Evolutionary conservation across 1,139 yeast species (phyloP).

Genomic region (Hyphopichia burtonii): DNA sequence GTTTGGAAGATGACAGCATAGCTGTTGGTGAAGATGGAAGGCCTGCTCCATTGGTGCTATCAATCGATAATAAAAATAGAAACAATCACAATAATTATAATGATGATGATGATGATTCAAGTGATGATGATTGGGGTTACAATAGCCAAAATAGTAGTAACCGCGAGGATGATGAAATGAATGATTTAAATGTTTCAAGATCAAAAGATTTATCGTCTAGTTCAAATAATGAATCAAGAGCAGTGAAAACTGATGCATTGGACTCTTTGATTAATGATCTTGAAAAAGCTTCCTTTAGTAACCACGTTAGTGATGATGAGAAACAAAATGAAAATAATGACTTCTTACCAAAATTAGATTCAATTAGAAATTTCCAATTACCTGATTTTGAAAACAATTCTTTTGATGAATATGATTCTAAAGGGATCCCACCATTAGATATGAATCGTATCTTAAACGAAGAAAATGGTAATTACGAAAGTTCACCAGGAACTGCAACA

Average conservation of each 20-base stretch:
- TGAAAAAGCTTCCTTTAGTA: slow-evolving; percentile 19
- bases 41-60: slow-evolving; percentile 22
- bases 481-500: background rate
- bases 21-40: slow-evolving; percentile 1
- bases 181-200: background rate
- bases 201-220: background rate
- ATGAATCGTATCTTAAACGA: slow-evolving; percentile 7
- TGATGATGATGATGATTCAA: slow-evolving; percentile 10
- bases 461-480: background rate
- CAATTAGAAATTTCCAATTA: slow-evolving; percentile 21
- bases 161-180: slow-evolving; percentile 7
- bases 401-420: slow-evolving; percentile 14
- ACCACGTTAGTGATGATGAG: slow-evolving; percentile 5
- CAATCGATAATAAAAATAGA: slow-evolving; percentile 17
- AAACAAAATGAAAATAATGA: slow-evolving; percentile 6
- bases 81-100: slow-evolving; percentile 7
- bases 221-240: background rate
- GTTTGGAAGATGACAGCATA: background rate
- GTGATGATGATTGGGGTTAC: slow-evolving; percentile 27
- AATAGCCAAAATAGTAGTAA: slow-evolving; percentile 23
- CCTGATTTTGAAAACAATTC: slow-evolving; percentile 29
- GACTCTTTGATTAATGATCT: slow-evolving; percentile 40
- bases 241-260: slow-evolving; percentile 24
- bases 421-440: slow-evolving; percentile 3
- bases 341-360: slow-evolving; percentile 21